Percentiles rank a stretch among this genome's conserved stretches.
Conservation (phyloP, 805 yeast species). For the Komagataella mondaviorum region DNA sequence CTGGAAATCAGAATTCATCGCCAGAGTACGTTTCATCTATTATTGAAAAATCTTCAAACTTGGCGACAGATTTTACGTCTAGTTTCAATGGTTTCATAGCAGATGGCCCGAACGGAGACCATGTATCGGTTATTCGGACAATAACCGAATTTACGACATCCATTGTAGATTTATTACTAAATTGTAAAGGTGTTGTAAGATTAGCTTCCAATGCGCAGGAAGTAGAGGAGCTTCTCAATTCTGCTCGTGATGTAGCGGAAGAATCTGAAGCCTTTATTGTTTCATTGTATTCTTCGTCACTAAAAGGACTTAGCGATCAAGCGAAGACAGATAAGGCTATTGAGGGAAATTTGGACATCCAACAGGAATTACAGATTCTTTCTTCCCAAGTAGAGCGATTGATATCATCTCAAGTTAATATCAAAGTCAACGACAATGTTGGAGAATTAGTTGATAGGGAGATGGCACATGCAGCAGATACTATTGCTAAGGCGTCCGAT, state of each 20-base stretch:
- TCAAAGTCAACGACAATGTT: conserved; percentile 32
- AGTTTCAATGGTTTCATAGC: conserved; percentile 64
- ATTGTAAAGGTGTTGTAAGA: conserved; percentile 57
- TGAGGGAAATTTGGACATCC: conserved; percentile 62
- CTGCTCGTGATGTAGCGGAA: conserved; percentile 44
- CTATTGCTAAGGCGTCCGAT: conserved; percentile 52
- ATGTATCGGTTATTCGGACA: conserved; percentile 45
- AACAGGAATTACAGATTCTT: conserved; percentile 51
- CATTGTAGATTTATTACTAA: conserved; percentile 46
- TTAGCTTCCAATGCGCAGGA: conserved; percentile 33
- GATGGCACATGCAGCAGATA: conserved; percentile 57
- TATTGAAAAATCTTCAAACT: conserved; percentile 53
- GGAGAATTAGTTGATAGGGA: conserved; percentile 65
- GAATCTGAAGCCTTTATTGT: conserved; percentile 50
- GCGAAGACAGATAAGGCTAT: conserved; percentile 69
- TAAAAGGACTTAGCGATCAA: conserved; percentile 39
- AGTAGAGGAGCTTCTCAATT: conserved; percentile 33
- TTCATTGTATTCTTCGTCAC: conserved; percentile 37
- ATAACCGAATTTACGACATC: conserved; percentile 52
- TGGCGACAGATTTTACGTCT: conserved; percentile 70
- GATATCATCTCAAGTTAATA: conserved; percentile 10
- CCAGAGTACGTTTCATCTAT: conserved; percentile 57
- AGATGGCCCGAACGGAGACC: conserved; percentile 61
- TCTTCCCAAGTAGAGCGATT: conserved; percentile 42
- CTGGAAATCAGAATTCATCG: conserved; percentile 66